Evolutionary conservation across 2,329 filamentous ascomycete species (phyloP).

Genomic region (Cladosporium oxysporum): DNA sequence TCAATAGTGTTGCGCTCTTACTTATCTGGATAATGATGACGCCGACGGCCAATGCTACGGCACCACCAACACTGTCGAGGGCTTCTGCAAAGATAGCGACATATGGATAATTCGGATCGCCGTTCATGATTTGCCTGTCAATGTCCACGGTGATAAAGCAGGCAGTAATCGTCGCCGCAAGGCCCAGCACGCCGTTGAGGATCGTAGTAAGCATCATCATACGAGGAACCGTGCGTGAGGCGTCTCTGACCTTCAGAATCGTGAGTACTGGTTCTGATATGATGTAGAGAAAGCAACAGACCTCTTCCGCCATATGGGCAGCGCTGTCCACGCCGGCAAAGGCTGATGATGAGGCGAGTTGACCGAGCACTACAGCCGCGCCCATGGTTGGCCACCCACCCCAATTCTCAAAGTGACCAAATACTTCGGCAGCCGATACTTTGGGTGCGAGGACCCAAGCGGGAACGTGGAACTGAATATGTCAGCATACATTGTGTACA

Average conservation of each 20-base stretch:
- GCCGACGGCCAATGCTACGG: neutral
- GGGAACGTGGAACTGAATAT: constrained; percentile 16
- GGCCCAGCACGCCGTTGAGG: constrained; percentile 27
- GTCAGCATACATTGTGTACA: neutral
- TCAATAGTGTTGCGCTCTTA: neutral
- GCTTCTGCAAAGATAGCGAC: neutral
- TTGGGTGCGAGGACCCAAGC: constrained; percentile 23
- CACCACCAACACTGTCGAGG: neutral
- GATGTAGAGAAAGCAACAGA: neutral
- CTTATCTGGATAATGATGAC: neutral
- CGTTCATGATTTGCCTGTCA: constrained; percentile 23
- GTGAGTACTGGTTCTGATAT: neutral
- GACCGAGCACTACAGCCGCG: constrained; percentile 12
- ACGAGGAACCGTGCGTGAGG: constrained; percentile 20
- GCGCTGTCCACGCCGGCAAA: neutral
- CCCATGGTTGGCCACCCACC: constrained; percentile 21
- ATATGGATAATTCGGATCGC: constrained; percentile 5
- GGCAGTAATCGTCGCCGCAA: constrained; percentile 34
- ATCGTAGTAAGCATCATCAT: constrained; percentile 21
- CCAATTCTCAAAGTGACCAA: constrained; percentile 20
- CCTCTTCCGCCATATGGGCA: constrained; percentile 26
- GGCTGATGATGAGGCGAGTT: neutral
- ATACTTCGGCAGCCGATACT: constrained; percentile 26
- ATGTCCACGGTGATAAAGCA: constrained; percentile 38
- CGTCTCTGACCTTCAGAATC: constrained; percentile 18